phyloP scores from a whole-genome alignment of 2,329 filamentous ascomycete species.

The Periconia sp. region DNA sequence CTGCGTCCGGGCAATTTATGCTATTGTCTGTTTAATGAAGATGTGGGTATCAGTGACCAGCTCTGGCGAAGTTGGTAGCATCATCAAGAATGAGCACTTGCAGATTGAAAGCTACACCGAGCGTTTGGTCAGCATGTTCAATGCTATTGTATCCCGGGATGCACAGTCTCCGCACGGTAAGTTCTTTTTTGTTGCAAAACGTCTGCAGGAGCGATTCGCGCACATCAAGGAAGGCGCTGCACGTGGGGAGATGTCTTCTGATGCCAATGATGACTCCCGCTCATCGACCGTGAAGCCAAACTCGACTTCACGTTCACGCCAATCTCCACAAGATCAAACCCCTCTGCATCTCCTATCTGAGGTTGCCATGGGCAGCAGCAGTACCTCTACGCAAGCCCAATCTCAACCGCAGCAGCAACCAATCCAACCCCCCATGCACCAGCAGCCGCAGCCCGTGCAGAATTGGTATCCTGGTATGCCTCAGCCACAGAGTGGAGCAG shows the following conservation, averaged over 20 bases:
- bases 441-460: constrained; percentile 8
- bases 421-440: constrained; percentile 7
- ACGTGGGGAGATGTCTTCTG: constrained; percentile 23
- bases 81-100: constrained; percentile 52
- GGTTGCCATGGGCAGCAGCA: constrained; percentile 42
- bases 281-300: constrained; percentile 16
- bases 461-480: constrained; percentile 31
- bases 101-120: constrained; percentile 52
- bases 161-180: constrained; percentile 50
- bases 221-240: constrained; percentile 47
- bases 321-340: constrained; percentile 36
- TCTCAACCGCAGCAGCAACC: constrained; percentile 7
- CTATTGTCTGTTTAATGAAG: constrained; percentile 61
- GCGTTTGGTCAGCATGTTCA: constrained; percentile 49
- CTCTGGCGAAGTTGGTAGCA: constrained; percentile 52
- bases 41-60: constrained; percentile 58
- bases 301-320: constrained; percentile 19
- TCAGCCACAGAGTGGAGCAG: constrained; percentile 15
- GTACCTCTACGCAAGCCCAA: constrained; percentile 9
- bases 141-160: constrained; percentile 44
- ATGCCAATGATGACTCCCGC: constrained; percentile 23
- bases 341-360: constrained; percentile 43
- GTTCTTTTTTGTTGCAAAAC: constrained; percentile 49
- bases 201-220: constrained; percentile 49
- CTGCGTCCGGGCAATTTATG: constrained; percentile 58